Percentiles rank a stretch among this genome's conserved stretches.
phyloP scores from a whole-genome alignment of 2,329 filamentous ascomycete species.

The Huntiella abstrusa region DNA sequence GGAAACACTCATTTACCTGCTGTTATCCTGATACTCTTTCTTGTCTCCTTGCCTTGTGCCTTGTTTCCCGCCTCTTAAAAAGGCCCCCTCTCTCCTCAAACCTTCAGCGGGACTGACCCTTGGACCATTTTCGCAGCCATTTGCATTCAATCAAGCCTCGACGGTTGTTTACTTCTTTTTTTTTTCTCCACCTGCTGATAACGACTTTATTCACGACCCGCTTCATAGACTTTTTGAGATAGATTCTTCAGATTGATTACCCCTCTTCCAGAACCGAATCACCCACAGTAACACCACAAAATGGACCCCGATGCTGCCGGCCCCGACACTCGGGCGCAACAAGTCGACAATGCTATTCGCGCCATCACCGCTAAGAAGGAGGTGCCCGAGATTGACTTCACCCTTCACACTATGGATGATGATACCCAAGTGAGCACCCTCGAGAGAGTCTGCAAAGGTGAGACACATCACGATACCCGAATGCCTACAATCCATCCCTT shows the following conservation, averaged over 20 bases:
- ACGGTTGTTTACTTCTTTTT: no score
- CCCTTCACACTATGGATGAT: conserved; percentile 96
- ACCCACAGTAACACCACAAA: background rate
- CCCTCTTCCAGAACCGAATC: background rate
- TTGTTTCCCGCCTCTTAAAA: background rate
- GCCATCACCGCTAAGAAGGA: conserved; percentile 92
- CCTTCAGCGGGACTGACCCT: background rate
- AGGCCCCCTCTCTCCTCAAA: background rate
- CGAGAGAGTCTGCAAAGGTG: conserved; percentile 98
- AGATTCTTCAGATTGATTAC: background rate
- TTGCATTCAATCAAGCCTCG: no score
- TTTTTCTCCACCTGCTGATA: no score
- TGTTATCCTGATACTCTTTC: background rate
- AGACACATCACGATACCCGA: conserved; percentile 11
- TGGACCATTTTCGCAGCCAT: no score
- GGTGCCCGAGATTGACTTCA: conserved; percentile 94
- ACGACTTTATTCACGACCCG: no score
- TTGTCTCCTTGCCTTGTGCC: conserved; percentile 5
- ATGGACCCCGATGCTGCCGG: conserved; percentile 30
- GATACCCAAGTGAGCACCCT: conserved; percentile 83
- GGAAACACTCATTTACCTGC: no score
- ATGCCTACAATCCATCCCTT: background rate
- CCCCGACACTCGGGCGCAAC: conserved; percentile 32
- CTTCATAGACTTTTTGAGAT: background rate
- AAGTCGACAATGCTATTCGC: conserved; percentile 77